Percentiles rank a stretch among this genome's conserved stretches.
Conservation (phyloP, 352 stramenopile species). For the Globisporangium viniferum region DNA sequence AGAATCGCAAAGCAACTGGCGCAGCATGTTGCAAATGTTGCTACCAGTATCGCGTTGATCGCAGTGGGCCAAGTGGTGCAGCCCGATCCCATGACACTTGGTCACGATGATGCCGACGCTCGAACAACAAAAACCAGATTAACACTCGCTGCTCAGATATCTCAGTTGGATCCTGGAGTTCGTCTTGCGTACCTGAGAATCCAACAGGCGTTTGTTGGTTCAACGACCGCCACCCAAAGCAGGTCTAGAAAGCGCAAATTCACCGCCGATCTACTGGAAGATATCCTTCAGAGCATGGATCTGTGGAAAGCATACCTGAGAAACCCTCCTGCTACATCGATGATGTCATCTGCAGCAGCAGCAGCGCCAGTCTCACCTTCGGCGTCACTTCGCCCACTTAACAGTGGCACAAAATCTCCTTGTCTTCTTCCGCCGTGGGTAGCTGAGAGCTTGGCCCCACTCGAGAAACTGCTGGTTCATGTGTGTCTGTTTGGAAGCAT, state of each 20-base stretch:
- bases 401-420: background rate
- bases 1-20: constrained; percentile 3
- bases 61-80: background rate
- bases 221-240: background rate
- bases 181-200: constrained; percentile 20
- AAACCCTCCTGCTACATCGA: background rate
- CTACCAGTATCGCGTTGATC: background rate
- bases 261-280: constrained; percentile 13
- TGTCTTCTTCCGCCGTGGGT: constrained; percentile 22
- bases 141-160: background rate
- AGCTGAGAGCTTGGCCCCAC: constrained; percentile 16
- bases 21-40: background rate
- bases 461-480: constrained; percentile 33
- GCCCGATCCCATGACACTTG: background rate
- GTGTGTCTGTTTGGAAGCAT: constrained; percentile 28
- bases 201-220: constrained; percentile 15
- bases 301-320: constrained; percentile 31
- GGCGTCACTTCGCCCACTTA: constrained; percentile 6
- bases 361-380: constrained; percentile 1
- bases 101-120: background rate
- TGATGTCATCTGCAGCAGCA: background rate
- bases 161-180: constrained; percentile 4
- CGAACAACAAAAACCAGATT: background rate
- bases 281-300: constrained; percentile 28
- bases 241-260: background rate